Evolutionary conservation across 2,329 filamentous ascomycete species (phyloP).

Genomic region (Pseudogymnoascus sp.): DNA sequence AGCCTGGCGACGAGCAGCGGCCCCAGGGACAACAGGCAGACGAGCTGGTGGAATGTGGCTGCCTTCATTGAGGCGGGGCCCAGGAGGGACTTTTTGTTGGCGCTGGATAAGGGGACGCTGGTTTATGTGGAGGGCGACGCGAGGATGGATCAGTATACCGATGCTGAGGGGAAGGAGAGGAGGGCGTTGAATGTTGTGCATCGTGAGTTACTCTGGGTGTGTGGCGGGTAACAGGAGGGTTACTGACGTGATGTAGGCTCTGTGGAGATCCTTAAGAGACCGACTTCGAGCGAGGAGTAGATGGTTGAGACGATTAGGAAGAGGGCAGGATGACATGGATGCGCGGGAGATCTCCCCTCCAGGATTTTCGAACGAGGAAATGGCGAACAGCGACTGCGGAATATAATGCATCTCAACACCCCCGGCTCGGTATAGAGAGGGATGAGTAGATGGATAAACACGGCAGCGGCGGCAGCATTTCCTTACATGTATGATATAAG

Average conservation of each 20-base stretch:
- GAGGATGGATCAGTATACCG: constrained; percentile 59
- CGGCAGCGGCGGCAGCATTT: neutral
- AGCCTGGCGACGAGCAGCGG: constrained; percentile 65
- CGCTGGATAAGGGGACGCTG: constrained; percentile 76
- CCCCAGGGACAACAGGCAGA: constrained; percentile 61
- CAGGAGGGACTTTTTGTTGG: constrained; percentile 64
- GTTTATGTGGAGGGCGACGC: constrained; percentile 83
- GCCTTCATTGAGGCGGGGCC: constrained; percentile 64
- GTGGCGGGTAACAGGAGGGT: neutral
- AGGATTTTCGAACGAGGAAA: neutral
- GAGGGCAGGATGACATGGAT: neutral
- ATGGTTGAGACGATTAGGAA: neutral
- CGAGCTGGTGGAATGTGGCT: constrained; percentile 79
- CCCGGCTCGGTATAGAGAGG: neutral
- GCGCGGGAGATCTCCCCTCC: neutral
- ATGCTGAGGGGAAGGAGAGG: constrained; percentile 62
- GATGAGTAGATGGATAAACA: neutral
- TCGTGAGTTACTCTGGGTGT: constrained; percentile 51
- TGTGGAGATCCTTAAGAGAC: constrained; percentile 7
- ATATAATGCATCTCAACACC: neutral
- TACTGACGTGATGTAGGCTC: neutral
- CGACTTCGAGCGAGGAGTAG: neutral
- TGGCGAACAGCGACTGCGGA: neutral
- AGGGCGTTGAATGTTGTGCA: constrained; percentile 66
- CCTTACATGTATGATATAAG: constrained; percentile 1